Evolutionary conservation across 2,329 filamentous ascomycete genomes (phyloP), one percentile per base, ranked within the genome.

Genomic region (Lachnellula willkommii): DNA sequence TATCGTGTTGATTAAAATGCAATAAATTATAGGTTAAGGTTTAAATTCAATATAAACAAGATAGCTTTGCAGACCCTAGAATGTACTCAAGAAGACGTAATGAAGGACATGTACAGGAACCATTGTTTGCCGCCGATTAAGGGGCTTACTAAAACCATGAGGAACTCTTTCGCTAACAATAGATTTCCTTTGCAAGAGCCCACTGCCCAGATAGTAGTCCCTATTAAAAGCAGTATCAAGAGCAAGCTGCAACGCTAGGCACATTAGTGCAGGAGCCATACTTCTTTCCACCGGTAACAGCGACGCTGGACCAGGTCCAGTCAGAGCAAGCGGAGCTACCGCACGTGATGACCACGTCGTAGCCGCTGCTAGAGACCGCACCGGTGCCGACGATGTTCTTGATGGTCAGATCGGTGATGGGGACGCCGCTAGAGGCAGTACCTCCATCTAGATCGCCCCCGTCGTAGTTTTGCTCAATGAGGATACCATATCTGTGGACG

Each of bases 391-490:
- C 69, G 58, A 79, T 71, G 56, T 73, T 69, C 52, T 71, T 68
- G 53, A 80, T 64, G 2, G 70, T 73, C 5, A 81, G 58, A 12
- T 72, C 73, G 9, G 76, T 79, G 66, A 80, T 79, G 35, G 76
- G 76, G 17, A 80, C 73, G 42, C 77, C 77, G 26, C 61, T 60
- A 42, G 74, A 77, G 12, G 77, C 72, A 0, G 32, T 68, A n/a
- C 75, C 76, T 28, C 45, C 24, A 8, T 56, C 75, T 5, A 75
- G 74, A 39, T 50, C 48, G 6, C 50, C 53, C 56, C 78, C 78
- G 59, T 76, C 63, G 60, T 79, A 79, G 63, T 81, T 77, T 70
- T 83, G 81, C 68, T 82, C 73, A 55, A 84, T 76, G 51, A 81
- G 39, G 28, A 83, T 75, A 36, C 63, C 80, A 66, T 82, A 80